Conservation (phyloP, 768 basidiomycete species). For the Mycena amicta region DNA sequence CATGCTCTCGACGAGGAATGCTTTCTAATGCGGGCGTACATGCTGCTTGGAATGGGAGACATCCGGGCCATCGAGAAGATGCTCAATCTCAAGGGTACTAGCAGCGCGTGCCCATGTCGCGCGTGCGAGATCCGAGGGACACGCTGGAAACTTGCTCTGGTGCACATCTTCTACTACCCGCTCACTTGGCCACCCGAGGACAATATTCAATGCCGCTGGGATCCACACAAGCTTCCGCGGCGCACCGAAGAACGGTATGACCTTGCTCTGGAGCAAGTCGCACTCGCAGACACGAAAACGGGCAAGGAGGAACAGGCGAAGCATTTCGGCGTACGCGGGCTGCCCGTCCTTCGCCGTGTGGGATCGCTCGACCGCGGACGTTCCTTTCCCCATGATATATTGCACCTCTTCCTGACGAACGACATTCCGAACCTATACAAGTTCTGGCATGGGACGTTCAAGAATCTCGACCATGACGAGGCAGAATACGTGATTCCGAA, state of each 20-base stretch:
- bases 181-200: not conserved
- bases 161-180: not conserved
- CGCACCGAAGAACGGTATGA: not conserved
- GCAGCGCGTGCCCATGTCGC: not conserved
- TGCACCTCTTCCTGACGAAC: constrained; percentile 22
- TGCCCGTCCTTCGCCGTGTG: constrained; percentile 10
- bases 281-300: not conserved
- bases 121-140: not conserved
- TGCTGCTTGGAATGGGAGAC: not conserved
- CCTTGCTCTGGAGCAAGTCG: not conserved
- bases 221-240: not conserved
- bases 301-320: too few species aligned
- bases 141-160: not conserved
- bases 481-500: not conserved
- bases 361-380: constrained; percentile 8
- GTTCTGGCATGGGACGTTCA: constrained; percentile 16
- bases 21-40: not conserved
- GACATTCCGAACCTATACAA: constrained; percentile 10
- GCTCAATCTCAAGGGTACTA: not conserved
- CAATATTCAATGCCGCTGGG: not conserved
- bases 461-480: constrained; percentile 6
- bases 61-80: not conserved
- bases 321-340: too few species aligned
- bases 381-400: constrained; percentile 18
- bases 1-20: not conserved